Evolutionary conservation across 345 rosid genomes (phyloP).

Genomic region (Bruguiera parviflora): DNA sequence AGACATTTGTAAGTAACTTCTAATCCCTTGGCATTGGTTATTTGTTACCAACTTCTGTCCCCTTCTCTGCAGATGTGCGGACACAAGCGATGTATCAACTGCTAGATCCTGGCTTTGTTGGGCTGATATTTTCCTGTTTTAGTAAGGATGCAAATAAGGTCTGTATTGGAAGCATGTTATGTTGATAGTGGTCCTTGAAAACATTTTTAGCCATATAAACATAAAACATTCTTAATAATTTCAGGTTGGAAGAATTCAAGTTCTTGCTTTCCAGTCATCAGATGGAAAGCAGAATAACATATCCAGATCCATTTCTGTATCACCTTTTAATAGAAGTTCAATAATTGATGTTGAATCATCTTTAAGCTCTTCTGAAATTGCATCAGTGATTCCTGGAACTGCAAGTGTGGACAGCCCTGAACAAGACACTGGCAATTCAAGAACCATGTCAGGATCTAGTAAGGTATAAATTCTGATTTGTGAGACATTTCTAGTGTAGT

Average conservation of each 20-base stretch:
- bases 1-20: neutral
- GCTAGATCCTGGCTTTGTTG: conserved; percentile 92
- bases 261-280: conserved; percentile 93
- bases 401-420: conserved; percentile 41
- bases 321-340: conserved; percentile 50
- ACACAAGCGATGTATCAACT: conserved; percentile 99
- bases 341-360: conserved; percentile 76
- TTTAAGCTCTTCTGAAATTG: conserved; percentile 56
- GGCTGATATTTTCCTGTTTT: conserved; percentile 91
- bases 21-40: conserved; percentile 7
- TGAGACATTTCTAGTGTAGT: neutral
- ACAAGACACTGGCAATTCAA: conserved; percentile 72
- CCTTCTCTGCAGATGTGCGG: conserved; percentile 73
- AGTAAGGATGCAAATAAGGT: conserved; percentile 92
- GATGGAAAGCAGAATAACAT: conserved; percentile 68
- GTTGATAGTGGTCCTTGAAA: conserved; percentile 1
- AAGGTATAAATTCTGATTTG: conserved; percentile 43
- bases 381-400: conserved; percentile 46
- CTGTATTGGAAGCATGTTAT: conserved; percentile 13
- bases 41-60: conserved; percentile 9
- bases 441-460: conserved; percentile 32
- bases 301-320: conserved; percentile 42
- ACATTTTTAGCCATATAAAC: conserved; percentile 17
- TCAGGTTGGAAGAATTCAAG: conserved; percentile 96
- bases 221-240: conserved; percentile 13